Evolutionary conservation across 495 filamentous ascomycete species (phyloP), one percentile per base, ranked within the genome.

Genomic region (Mycothermus thermophilus): DNA sequence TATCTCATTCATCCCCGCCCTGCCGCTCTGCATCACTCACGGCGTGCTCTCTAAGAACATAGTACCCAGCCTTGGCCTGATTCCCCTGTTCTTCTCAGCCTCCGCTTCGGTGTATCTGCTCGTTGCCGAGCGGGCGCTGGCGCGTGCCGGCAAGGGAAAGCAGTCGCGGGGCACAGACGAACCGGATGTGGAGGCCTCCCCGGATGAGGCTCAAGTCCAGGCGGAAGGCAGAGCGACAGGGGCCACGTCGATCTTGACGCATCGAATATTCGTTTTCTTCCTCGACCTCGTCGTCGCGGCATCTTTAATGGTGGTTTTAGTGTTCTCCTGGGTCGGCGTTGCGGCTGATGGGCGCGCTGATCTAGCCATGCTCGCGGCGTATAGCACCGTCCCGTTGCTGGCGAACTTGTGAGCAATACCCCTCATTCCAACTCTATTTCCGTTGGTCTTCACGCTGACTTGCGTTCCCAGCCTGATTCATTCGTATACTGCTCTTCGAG

Each of bases 1-100:
- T 32, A 50, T 62, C 32, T 55, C 65, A 36, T 69, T 74, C 47
- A 44, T 72, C 8, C 69, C 68, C 27, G 67, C 67, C 31, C 71
- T 74, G 37, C 60, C 63, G 3, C 58, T 62, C n/a, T 55, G 51
- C 25, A 35, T 65, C 31, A 42, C 50, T 3, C 51, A 62, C 46
- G 67, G 47, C 57, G 53, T 44, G 40, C 52, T 59, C 22, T 57
- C 61, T 18, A 15, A 37, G 12, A 44, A 43, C 30, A 30, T 48
- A 15, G 34, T 57, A n/a, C 61, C 61, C 3, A 59, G 59, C 5
- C 47, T 63, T 24, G 59, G 61, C 8, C 42, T 64, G 7, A 37
- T 51, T n/a, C 61, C 61, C 4, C 54, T 60, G 8, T 51, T 50
- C 13, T 43, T 61, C 28, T 64, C 61, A 0, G 50, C 59, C 15